Percentiles rank a stretch among this genome's conserved stretches.
Conservation (phyloP, 306 rosid species). For the Medicago ruthenica region DNA sequence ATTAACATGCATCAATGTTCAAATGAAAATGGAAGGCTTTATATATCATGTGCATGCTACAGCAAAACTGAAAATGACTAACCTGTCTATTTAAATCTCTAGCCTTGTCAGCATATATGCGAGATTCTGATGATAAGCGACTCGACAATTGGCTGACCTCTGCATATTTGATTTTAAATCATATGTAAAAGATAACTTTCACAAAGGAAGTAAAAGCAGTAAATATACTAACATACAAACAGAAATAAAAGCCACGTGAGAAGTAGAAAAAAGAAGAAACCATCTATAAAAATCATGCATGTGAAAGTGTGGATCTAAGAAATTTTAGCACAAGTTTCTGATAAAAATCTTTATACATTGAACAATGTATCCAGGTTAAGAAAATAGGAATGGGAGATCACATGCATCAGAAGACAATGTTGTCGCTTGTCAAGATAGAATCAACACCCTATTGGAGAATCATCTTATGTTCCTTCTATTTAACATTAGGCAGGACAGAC, state of each 20-base stretch:
- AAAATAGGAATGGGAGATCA: slow-evolving; percentile 15
- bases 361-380: slow-evolving; percentile 1
- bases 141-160: slow-evolving; percentile 99
- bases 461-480: slow-evolving; percentile 27
- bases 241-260: neutral
- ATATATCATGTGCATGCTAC: slow-evolving; percentile 18
- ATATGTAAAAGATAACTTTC: slow-evolving; percentile 20
- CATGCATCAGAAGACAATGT: slow-evolving; percentile 25
- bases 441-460: slow-evolving; percentile 14
- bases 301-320: slow-evolving; percentile 2
- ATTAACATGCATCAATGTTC: neutral
- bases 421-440: neutral
- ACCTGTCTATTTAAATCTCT: slow-evolving; percentile 95
- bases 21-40: neutral
- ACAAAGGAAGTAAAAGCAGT: slow-evolving; percentile 34
- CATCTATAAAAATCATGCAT: slow-evolving; percentile 8
- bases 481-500: slow-evolving; percentile 15
- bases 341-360: slow-evolving; percentile 10
- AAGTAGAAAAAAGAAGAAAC: slow-evolving; percentile 23
- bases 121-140: slow-evolving; percentile 93
- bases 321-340: slow-evolving; percentile 27
- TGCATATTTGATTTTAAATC: slow-evolving; percentile 57
- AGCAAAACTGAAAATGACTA: slow-evolving; percentile 46
- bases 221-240: slow-evolving; percentile 18
- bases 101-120: slow-evolving; percentile 92